phyloP scores from a whole-genome alignment of 352 stramenopile genomes.

The Globisporangium viniferum region DNA sequence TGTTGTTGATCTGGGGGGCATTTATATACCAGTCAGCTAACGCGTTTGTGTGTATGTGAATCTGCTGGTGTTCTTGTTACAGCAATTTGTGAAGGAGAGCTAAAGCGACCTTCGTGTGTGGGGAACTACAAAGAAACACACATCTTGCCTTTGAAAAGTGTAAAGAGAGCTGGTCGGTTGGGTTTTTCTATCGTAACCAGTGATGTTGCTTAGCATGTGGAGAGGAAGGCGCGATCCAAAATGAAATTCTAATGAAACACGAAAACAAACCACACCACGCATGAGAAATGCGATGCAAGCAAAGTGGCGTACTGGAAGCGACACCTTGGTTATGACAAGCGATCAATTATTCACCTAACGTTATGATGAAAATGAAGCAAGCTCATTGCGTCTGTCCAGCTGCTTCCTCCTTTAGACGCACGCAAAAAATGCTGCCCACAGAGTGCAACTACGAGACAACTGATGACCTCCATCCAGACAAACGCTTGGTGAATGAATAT shows the following conservation, averaged over 20 bases:
- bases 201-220: not conserved
- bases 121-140: not conserved
- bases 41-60: not conserved
- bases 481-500: too few species aligned
- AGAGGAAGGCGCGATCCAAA: not conserved
- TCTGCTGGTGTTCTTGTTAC: not conserved
- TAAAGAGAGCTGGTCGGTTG: not conserved
- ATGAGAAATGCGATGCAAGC: too few species aligned
- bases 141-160: not conserved
- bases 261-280: not conserved
- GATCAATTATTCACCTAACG: too few species aligned
- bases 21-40: not conserved
- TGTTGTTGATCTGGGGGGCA: not conserved
- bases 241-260: not conserved
- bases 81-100: constrained; percentile 75
- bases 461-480: too few species aligned
- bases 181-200: not conserved
- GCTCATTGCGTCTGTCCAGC: too few species aligned
- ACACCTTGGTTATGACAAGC: not conserved
- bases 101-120: constrained; percentile 7
- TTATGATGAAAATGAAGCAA: too few species aligned
- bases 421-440: too few species aligned
- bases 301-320: not conserved
- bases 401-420: too few species aligned
- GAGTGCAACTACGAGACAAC: too few species aligned